phyloP scores from a whole-genome alignment of 2,329 filamentous ascomycete species.

The Ceratocystis cubensis region DNA sequence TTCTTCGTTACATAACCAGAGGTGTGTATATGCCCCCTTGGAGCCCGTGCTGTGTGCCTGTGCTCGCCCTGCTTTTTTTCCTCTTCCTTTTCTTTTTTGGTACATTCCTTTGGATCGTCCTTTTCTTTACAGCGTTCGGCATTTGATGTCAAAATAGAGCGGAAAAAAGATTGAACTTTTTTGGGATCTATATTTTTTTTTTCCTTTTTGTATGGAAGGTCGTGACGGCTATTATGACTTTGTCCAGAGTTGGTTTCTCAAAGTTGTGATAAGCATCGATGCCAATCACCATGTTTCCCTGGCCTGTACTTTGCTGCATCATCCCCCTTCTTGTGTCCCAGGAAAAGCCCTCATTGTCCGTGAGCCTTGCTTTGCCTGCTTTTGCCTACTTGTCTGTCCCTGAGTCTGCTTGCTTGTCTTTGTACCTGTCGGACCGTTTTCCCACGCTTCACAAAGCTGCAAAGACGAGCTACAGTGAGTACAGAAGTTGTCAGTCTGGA shows the following conservation, averaged over 20 bases:
- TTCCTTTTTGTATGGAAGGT: background rate
- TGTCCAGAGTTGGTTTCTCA: background rate
- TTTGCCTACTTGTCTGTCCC: no score
- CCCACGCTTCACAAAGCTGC: no score
- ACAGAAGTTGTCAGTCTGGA: no score
- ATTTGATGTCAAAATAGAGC: slow-evolving; percentile 4
- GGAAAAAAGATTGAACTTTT: background rate
- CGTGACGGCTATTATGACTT: no score
- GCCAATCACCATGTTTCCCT: background rate
- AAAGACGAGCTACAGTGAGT: no score
- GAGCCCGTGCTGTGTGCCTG: background rate
- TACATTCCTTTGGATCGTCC: background rate
- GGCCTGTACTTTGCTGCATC: background rate
- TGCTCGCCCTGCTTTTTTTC: slow-evolving; percentile 11
- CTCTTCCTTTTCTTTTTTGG: slow-evolving; percentile 3
- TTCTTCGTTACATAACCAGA: slow-evolving; percentile 11
- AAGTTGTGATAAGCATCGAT: background rate
- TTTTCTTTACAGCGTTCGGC: slow-evolving; percentile 3
- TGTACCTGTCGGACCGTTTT: background rate
- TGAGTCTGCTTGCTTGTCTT: background rate
- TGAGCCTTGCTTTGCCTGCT: background rate
- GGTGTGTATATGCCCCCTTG: slow-evolving; percentile 8
- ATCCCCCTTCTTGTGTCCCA: background rate
- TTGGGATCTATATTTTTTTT: background rate
- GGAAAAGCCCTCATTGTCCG: background rate